phyloP scores from a whole-genome alignment of 768 basidiomycete genomes.

The Xerocomellus intermedius region DNA sequence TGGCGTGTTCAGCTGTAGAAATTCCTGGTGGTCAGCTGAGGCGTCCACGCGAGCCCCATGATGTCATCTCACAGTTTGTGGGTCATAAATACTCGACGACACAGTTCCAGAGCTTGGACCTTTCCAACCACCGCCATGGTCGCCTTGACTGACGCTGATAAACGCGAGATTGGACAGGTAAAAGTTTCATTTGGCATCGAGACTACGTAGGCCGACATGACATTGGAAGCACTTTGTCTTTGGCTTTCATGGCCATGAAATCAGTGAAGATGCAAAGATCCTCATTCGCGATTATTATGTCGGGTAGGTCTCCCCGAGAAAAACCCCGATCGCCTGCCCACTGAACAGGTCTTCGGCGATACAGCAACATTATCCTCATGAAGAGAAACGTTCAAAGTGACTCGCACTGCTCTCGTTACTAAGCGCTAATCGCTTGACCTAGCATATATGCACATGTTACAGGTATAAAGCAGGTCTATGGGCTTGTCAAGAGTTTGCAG shows the following conservation, averaged over 20 bases:
- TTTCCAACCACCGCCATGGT: constrained; percentile 12
- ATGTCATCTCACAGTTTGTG: too few species aligned
- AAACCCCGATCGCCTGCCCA: too few species aligned
- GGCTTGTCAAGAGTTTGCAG: constrained; percentile 51
- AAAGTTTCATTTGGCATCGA: background rate
- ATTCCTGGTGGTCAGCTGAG: too few species aligned
- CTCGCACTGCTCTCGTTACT: background rate
- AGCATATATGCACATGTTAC: background rate
- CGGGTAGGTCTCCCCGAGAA: constrained; percentile 37
- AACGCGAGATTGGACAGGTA: constrained; percentile 49
- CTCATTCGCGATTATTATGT: constrained; percentile 64
- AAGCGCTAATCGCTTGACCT: background rate
- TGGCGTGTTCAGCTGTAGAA: too few species aligned
- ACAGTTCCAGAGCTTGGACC: background rate
- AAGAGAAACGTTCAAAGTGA: constrained; percentile 61
- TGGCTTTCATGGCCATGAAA: constrained; percentile 61
- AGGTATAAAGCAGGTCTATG: constrained; percentile 53
- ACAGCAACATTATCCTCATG: constrained; percentile 62
- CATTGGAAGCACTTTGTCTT: constrained; percentile 63
- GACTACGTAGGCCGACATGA: background rate
- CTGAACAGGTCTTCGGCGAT: background rate
- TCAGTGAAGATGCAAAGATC: constrained; percentile 48
- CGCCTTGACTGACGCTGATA: constrained; percentile 36
- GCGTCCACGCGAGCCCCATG: too few species aligned
- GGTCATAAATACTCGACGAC: background rate